These are phyloP conservation scores for Colletotrichum caudatum DNA, from an alignment of 2,329 filamentous ascomycete genomes.

Conservation along the genomic window DNA sequence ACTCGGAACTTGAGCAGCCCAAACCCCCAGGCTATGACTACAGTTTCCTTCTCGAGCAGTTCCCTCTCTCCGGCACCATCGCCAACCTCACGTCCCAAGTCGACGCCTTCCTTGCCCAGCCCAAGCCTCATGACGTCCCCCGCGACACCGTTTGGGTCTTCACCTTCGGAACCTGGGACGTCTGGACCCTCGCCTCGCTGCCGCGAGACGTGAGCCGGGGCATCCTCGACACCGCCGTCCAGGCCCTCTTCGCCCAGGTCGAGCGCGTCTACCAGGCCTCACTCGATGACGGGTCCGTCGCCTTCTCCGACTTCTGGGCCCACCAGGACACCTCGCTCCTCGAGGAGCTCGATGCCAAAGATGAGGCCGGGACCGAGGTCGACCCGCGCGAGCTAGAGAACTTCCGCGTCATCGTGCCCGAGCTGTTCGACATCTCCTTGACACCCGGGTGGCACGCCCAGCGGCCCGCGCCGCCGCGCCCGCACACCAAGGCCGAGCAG, in stretches of 20 bases:
- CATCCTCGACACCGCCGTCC: slow-evolving; percentile 53
- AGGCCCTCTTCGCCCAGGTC: slow-evolving; percentile 58
- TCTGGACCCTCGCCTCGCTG: slow-evolving; percentile 64
- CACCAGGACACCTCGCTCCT: slow-evolving; percentile 45
- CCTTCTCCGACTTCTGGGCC: slow-evolving; percentile 59
- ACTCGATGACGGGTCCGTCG: slow-evolving; percentile 56
- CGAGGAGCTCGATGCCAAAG: slow-evolving; percentile 25
- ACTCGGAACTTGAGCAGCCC: slow-evolving; percentile 48
- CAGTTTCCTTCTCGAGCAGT: slow-evolving; percentile 56
- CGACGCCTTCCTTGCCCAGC: slow-evolving; percentile 57
- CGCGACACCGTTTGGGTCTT: slow-evolving; percentile 67
- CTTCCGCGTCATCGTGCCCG: slow-evolving; percentile 66
- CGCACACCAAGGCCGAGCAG: slow-evolving; percentile 63
- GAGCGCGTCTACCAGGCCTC: slow-evolving; percentile 61
- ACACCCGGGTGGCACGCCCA: slow-evolving; percentile 63
- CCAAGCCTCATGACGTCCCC: slow-evolving; percentile 50
- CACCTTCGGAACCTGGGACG: slow-evolving; percentile 66
- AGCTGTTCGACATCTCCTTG: slow-evolving; percentile 65
- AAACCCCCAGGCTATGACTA: slow-evolving; percentile 57
- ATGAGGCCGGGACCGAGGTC: slow-evolving; percentile 21
- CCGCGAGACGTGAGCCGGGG: slow-evolving; percentile 55
- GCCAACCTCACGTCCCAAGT: slow-evolving; percentile 61
- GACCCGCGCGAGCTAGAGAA: slow-evolving; percentile 48
- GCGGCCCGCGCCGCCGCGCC: slow-evolving; percentile 56
- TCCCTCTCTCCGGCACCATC: slow-evolving; percentile 54